phyloP scores from a whole-genome alignment of 352 stramenopile genomes.

The Elongisporangium undulatum region DNA sequence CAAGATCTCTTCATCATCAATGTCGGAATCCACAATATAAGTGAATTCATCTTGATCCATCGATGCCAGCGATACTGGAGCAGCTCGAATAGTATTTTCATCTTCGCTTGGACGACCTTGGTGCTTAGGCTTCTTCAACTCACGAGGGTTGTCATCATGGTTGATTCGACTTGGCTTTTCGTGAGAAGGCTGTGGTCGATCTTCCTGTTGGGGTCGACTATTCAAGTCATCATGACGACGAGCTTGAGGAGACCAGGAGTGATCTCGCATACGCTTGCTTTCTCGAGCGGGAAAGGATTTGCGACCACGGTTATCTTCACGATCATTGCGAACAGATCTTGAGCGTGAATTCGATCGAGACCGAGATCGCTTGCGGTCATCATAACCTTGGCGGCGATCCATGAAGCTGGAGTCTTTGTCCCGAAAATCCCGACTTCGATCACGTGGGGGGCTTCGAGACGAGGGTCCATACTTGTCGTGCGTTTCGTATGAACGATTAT shows the following conservation, averaged over 20 bases:
- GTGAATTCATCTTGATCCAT: slow-evolving; percentile 29
- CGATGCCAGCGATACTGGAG: slow-evolving; percentile 11
- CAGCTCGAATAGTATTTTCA: background rate
- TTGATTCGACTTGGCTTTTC: background rate
- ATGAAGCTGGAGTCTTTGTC: background rate
- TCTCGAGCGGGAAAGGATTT: background rate
- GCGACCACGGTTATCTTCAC: slow-evolving; percentile 2
- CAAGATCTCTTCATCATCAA: slow-evolving; percentile 16
- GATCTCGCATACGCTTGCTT: background rate
- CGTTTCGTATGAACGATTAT: slow-evolving; percentile 10
- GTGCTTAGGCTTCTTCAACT: slow-evolving; percentile 12
- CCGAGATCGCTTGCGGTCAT: background rate
- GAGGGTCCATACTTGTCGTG: slow-evolving; percentile 1
- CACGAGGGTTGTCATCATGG: background rate
- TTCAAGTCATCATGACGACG: background rate
- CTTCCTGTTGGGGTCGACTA: background rate
- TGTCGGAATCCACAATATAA: slow-evolving; percentile 54
- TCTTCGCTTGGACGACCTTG: slow-evolving; percentile 5
- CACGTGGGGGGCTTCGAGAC: background rate
- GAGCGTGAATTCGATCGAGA: slow-evolving; percentile 7
- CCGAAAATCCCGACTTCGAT: background rate
- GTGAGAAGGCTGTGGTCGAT: background rate
- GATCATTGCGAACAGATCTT: slow-evolving; percentile 6
- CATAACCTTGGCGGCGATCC: background rate
- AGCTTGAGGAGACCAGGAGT: background rate